Evolutionary conservation across 768 basidiomycete genomes (phyloP), one percentile per base, ranked within the genome.

Genomic region (Leccinum truebloodii): DNA sequence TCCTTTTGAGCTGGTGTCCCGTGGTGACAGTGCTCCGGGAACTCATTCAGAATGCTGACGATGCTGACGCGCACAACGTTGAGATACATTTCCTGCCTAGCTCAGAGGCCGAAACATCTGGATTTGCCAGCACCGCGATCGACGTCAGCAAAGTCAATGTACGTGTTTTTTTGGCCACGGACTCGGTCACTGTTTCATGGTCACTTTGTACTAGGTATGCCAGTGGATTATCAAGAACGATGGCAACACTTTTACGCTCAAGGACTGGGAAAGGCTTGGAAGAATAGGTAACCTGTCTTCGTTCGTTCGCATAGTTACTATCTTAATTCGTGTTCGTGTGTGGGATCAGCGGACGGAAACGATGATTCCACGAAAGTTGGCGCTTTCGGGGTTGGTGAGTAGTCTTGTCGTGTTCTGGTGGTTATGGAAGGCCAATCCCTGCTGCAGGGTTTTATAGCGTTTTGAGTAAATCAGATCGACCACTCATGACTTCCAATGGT

Each of bases 11-110:
- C 20, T 10, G 41, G 10, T 66, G 9, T 59, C 22, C 14, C 14
- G 13, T 14, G 10, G 2, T 12, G 12, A 26, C 44, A 74, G 81
- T 84, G 37, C 79, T 81, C 58, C 71, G 85, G 54, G 85, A 85
- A 65, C 72, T 86, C 20, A 68, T 85, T 13, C 84, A 85, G 67
- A 86, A 86, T 68, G 81, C 84, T 14, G 83, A 84, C 61, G 83
- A 84, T 71, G 83, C 77, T 0, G 74, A 70, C 4, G 72, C 78
- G 1, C 70, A 57, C 20, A 61, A 52, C 0, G 71, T 79, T 13
- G 69, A 79, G 60, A 67, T 81, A 5, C 72, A 73, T 39, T 80
- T 80, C 58, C 65, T 71, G 48, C 77, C 75, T 1, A 51, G 59
- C 32, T 34, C 32, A 35, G 58, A 55, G 46, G 64, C 35, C 37